Evolutionary conservation across 306 rosid genomes (phyloP).

Genomic region (Carpinus viminea): DNA sequence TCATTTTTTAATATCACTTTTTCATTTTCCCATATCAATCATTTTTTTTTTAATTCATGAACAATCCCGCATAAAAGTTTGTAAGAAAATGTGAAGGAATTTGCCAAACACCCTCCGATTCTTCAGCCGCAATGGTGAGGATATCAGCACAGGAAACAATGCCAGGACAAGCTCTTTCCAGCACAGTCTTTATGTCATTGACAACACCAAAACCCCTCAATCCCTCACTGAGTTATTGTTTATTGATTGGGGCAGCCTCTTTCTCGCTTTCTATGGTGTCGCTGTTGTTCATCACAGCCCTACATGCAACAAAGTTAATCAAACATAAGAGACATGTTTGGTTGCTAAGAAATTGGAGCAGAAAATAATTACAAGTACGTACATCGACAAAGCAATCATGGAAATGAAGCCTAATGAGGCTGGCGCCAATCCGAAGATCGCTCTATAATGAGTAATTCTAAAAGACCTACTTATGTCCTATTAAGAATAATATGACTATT

Average conservation of each 20-base stretch:
- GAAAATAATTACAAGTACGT: neutral
- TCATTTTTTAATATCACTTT: no score
- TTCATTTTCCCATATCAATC: no score
- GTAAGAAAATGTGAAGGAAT: no score
- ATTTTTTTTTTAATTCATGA: no score
- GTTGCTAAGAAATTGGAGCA: no score
- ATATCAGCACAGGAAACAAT: constrained; percentile 62
- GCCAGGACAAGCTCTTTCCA: constrained; percentile 42
- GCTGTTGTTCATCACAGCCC: constrained; percentile 62
- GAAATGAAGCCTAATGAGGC: no score
- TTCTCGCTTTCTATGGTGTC: constrained; percentile 49
- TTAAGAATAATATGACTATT: no score
- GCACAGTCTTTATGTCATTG: constrained; percentile 38
- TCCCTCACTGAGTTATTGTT: constrained; percentile 46
- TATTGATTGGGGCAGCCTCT: constrained; percentile 1
- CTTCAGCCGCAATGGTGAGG: constrained; percentile 49
- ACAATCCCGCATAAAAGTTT: no score
- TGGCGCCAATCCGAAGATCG: constrained; percentile 34
- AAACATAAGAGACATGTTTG: no score
- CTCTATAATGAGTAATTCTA: neutral
- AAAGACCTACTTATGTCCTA: no score
- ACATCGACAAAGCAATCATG: constrained; percentile 43
- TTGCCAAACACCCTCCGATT: neutral
- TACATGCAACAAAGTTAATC: constrained; percentile 9
- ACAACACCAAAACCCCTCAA: constrained; percentile 53